Percentiles rank a stretch among this genome's conserved stretches.
Conservation (phyloP, 2,329 filamentous ascomycete genomes). For the Xylaria sp. region DNA sequence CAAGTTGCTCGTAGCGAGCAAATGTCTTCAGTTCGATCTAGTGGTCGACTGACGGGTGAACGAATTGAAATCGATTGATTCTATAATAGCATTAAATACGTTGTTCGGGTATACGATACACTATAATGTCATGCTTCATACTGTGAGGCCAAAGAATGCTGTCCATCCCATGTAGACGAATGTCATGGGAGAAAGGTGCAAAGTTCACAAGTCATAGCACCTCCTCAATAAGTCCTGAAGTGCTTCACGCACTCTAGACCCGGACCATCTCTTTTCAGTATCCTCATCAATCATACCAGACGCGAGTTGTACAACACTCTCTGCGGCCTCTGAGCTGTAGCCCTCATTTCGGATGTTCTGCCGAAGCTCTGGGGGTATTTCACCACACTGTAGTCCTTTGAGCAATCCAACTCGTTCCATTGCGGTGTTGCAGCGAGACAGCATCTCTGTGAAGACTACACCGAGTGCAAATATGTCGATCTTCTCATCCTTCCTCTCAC, state of each 20-base stretch:
- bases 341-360: conserved; percentile 39
- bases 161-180: not conserved
- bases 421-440: conserved; percentile 64
- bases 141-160: not conserved
- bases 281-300: conserved; percentile 45
- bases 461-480: conserved; percentile 71
- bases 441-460: conserved; percentile 69
- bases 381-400: conserved; percentile 43
- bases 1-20: too few relatives aligned
- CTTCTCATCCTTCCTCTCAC: conserved; percentile 59
- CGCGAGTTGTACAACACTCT: conserved; percentile 39
- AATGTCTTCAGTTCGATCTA: too few relatives aligned
- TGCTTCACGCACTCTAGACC: conserved; percentile 39
- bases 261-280: conserved; percentile 42
- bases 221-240: conserved; percentile 38
- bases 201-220: conserved; percentile 24
- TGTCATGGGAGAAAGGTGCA: not conserved
- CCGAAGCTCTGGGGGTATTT: conserved; percentile 38
- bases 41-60: too few relatives aligned
- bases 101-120: too few relatives aligned
- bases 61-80: too few relatives aligned
- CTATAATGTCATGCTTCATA: not conserved
- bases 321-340: conserved; percentile 34
- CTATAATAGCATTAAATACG: too few relatives aligned
- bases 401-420: conserved; percentile 58